Evolutionary conservation across 2,329 filamentous ascomycete genomes (phyloP).

Genomic region (Thermothelomyces thermophilus): DNA sequence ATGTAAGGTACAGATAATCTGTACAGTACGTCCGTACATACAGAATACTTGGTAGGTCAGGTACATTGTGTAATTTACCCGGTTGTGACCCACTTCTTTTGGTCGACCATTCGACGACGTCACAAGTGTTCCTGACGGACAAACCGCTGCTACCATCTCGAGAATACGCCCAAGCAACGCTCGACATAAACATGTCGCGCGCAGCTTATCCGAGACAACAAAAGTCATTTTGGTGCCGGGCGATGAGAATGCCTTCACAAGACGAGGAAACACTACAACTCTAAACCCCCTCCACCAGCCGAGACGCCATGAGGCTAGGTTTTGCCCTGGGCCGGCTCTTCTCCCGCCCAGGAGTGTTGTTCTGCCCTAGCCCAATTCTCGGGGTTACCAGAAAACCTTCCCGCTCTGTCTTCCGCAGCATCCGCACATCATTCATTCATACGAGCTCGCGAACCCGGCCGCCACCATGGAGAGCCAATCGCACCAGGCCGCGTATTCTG

Average conservation of each 20-base stretch:
- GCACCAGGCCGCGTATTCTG: constrained; percentile 4
- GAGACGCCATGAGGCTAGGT: constrained; percentile 23
- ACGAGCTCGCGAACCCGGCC: background rate
- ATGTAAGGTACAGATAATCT: too few species aligned
- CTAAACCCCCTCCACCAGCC: constrained; percentile 3
- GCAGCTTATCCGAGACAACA: background rate
- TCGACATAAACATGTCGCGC: constrained; percentile 15
- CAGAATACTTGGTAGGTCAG: too few species aligned
- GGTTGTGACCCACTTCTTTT: constrained; percentile 8
- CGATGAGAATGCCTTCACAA: constrained; percentile 16
- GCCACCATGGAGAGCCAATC: constrained; percentile 16
- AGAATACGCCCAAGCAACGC: background rate
- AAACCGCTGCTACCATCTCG: background rate
- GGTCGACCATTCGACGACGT: constrained; percentile 17
- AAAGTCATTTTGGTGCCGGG: background rate
- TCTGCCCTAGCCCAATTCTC: background rate
- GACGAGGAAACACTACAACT: constrained; percentile 1
- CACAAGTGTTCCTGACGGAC: constrained; percentile 8
- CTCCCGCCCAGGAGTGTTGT: constrained; percentile 15
- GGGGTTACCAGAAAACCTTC: background rate
- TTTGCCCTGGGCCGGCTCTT: constrained; percentile 20
- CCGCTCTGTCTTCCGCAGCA: background rate
- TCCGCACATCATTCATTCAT: constrained; percentile 3
- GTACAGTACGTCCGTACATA: too few species aligned
- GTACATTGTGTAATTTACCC: too few species aligned